Evolutionary conservation across 306 rosid species (phyloP).

Genomic region (Corylus americana): DNA sequence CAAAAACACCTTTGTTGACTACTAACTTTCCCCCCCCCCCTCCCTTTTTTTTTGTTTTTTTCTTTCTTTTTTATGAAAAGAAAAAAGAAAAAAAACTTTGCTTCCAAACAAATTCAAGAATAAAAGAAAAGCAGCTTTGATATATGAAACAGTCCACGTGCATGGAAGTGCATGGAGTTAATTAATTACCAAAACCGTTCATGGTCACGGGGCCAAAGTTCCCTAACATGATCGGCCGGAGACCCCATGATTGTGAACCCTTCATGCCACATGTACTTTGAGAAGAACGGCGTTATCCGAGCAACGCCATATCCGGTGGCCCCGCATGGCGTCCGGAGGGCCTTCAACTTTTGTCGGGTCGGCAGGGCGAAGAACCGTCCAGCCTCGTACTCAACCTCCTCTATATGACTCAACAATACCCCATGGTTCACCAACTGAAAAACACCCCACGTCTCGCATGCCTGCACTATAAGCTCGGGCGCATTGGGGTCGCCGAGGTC

Average conservation of each 20-base stretch:
- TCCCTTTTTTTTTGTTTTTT: too few species aligned
- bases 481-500: conserved; percentile 63
- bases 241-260: conserved; percentile 81
- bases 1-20: not conserved
- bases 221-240: conserved; percentile 47
- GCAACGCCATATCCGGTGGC: conserved; percentile 69
- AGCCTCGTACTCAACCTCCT: conserved; percentile 44
- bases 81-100: not conserved
- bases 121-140: conserved; percentile 1
- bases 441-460: conserved; percentile 74
- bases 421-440: conserved; percentile 69
- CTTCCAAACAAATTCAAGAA: not conserved
- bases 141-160: conserved; percentile 37
- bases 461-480: conserved; percentile 38
- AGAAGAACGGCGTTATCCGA: conserved; percentile 58
- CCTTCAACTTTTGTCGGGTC: conserved; percentile 45
- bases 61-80: not conserved
- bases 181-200: conserved; percentile 60
- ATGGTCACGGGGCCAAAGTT: conserved; percentile 63
- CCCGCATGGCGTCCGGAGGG: conserved; percentile 42
- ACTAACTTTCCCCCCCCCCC: too few species aligned
- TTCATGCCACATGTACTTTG: conserved; percentile 83
- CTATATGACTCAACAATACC: conserved; percentile 35
- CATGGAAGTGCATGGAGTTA: conserved; percentile 47
- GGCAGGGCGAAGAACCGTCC: conserved; percentile 58